Conservation (phyloP, 2,329 filamentous ascomycete species). For the Calonectria fujianensis region DNA sequence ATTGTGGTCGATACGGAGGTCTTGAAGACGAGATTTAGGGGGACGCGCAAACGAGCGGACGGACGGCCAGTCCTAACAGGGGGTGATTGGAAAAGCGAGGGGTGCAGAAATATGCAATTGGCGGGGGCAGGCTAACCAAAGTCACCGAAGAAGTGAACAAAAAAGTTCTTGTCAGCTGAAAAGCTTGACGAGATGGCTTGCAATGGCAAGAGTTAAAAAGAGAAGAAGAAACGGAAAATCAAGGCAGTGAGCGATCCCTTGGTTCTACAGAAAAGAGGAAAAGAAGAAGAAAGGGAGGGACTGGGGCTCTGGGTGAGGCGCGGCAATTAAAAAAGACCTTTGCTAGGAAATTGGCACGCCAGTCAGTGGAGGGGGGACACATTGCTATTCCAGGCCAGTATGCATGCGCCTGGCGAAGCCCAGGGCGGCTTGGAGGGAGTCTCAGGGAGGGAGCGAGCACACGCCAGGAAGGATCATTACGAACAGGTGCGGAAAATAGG, state of each 20-base stretch:
- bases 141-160: constrained; percentile 50
- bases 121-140: constrained; percentile 55
- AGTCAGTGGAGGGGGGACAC: constrained; percentile 45
- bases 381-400: constrained; percentile 28
- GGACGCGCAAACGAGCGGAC: constrained; percentile 64
- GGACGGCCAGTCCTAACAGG: constrained; percentile 59
- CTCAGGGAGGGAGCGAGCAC: constrained; percentile 23
- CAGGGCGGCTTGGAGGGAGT: constrained; percentile 24
- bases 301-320: constrained; percentile 50
- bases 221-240: constrained; percentile 48
- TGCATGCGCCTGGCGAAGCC: constrained; percentile 1
- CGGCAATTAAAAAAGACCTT: constrained; percentile 59
- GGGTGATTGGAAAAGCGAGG: constrained; percentile 55
- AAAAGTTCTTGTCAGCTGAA: constrained; percentile 48
- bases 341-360: constrained; percentile 55
- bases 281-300: constrained; percentile 47
- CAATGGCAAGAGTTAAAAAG: constrained; percentile 48
- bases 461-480: constrained; percentile 24
- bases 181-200: constrained; percentile 42
- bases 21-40: constrained; percentile 59
- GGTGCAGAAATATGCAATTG: constrained; percentile 61
- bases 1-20: constrained; percentile 51
- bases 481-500: constrained; percentile 37
- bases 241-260: constrained; percentile 38
- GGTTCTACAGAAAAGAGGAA: constrained; percentile 38